Evolutionary conservation across 208 protist species (phyloP).

Genomic region (Crithidia sp.): DNA sequence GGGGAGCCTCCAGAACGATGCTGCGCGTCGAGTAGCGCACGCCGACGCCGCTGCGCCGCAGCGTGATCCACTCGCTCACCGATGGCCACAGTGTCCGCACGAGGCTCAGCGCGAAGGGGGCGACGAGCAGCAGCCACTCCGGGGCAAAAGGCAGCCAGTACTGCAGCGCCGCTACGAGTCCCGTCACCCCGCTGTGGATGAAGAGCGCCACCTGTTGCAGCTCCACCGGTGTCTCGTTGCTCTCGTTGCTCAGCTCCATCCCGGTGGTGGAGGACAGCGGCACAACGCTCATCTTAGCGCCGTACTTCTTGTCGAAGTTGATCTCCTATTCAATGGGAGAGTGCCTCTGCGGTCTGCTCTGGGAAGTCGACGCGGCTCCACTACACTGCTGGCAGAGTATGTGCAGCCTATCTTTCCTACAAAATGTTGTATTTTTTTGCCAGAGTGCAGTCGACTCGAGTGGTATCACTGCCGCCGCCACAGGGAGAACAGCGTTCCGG

Average conservation of each 20-base stretch:
- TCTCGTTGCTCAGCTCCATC: not conserved
- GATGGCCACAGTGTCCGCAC: slow-evolving; percentile 33
- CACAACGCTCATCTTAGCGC: not conserved
- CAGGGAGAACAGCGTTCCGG: no score
- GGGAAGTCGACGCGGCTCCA: no score
- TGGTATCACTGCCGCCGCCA: no score
- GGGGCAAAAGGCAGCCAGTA: slow-evolving; percentile 28
- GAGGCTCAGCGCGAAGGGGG: slow-evolving; percentile 31
- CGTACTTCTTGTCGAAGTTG: not conserved
- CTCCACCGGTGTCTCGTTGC: not conserved
- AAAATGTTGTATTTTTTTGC: no score
- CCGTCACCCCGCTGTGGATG: slow-evolving; percentile 9
- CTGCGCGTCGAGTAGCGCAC: slow-evolving; percentile 8
- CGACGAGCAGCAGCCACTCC: slow-evolving; percentile 34
- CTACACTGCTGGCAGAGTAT: no score
- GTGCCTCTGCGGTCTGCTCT: no score
- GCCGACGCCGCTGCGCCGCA: slow-evolving; percentile 11
- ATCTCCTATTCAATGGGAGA: no score
- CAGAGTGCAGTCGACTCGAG: no score
- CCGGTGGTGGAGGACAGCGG: not conserved
- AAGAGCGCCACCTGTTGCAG: slow-evolving; percentile 14
- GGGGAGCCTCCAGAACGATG: slow-evolving; percentile 34
- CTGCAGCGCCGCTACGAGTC: slow-evolving; percentile 5
- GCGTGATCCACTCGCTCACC: not conserved
- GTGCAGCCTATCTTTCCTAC: no score